Conservation (phyloP, 305 asterid genomes). For the Fraxinus dipetala region DNA sequence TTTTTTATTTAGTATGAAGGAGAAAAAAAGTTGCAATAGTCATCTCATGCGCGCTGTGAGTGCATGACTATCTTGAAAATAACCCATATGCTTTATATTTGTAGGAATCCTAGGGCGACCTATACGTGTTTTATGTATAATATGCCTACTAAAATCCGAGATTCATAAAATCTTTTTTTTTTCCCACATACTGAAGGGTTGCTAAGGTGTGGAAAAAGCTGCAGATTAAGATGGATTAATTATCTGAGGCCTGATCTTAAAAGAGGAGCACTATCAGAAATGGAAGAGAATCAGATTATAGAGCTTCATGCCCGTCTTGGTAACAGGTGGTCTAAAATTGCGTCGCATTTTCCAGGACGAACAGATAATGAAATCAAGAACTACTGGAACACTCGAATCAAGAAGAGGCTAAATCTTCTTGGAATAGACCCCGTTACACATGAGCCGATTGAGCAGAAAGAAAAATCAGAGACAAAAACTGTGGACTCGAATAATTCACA, state of each 20-base stretch:
- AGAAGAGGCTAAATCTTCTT: slow-evolving; percentile 41
- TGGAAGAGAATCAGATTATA: slow-evolving; percentile 55
- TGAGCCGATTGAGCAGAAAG: slow-evolving; percentile 30
- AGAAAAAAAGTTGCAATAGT: too few relatives aligned
- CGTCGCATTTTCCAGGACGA: slow-evolving; percentile 56
- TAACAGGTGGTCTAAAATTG: slow-evolving; percentile 71
- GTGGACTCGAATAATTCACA: background rate
- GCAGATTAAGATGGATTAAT: slow-evolving; percentile 60
- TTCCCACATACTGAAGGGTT: slow-evolving; percentile 30
- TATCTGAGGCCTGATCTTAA: slow-evolving; percentile 63
- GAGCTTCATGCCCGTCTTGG: slow-evolving; percentile 63
- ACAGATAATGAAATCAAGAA: slow-evolving; percentile 54
- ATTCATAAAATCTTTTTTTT: background rate
- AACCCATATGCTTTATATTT: background rate
- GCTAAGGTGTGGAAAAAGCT: slow-evolving; percentile 57
- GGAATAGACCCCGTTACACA: slow-evolving; percentile 53
- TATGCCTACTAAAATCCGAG: too few relatives aligned
- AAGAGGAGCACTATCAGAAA: slow-evolving; percentile 47
- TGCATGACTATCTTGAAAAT: background rate
- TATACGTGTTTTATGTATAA: too few relatives aligned
- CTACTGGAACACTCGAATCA: slow-evolving; percentile 57
- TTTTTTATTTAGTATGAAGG: too few relatives aligned
- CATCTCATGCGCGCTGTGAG: too few relatives aligned
- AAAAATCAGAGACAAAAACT: background rate
- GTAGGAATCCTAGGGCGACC: background rate